phyloP scores from a whole-genome alignment of 2,329 filamentous ascomycete species.

The Ceratocystis ficicola region DNA sequence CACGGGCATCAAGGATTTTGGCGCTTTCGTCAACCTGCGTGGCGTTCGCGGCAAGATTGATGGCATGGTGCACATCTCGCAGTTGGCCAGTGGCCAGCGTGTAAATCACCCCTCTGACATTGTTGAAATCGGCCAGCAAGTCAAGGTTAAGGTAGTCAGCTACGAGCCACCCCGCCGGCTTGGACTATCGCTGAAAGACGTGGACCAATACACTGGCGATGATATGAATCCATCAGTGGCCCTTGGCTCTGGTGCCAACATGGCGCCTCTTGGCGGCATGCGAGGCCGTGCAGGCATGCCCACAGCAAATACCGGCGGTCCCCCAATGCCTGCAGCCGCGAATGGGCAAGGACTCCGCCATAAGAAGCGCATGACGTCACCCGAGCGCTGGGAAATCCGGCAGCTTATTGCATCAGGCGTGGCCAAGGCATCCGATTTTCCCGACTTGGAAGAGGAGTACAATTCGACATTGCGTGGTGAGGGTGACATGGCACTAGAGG shows the following conservation, averaged over 20 bases:
- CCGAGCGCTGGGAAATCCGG: conserved; percentile 93
- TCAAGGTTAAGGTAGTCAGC: conserved; percentile 87
- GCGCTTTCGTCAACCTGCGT: conserved; percentile 84
- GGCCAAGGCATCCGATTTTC: conserved; percentile 83
- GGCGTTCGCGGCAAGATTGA: conserved; percentile 81
- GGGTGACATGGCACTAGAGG: conserved; percentile 79
- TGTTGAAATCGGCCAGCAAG: conserved; percentile 63
- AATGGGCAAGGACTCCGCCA: conserved; percentile 40
- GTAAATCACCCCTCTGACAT: conserved; percentile 89
- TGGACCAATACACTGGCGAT: conserved; percentile 76
- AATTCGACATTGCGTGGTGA: conserved; percentile 77
- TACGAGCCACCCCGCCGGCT: conserved; percentile 64
- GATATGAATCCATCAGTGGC: conserved; percentile 69
- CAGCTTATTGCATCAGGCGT: conserved; percentile 94
- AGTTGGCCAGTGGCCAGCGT: conserved; percentile 69
- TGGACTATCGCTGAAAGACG: conserved; percentile 92
- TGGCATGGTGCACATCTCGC: conserved; percentile 86
- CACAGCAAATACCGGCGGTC: conserved; percentile 28
- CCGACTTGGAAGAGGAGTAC: conserved; percentile 88
- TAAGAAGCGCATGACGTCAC: conserved; percentile 90
- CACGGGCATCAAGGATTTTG: conserved; percentile 89
- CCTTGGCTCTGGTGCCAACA: conserved; percentile 82
- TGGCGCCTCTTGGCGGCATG: conserved; percentile 59
- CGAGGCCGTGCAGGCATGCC: conserved; percentile 34
- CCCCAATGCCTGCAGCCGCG: conserved; percentile 24